Evolutionary conservation across 2,329 filamentous ascomycete species (phyloP).

Genomic region (Lecanoromycetidae sp.): DNA sequence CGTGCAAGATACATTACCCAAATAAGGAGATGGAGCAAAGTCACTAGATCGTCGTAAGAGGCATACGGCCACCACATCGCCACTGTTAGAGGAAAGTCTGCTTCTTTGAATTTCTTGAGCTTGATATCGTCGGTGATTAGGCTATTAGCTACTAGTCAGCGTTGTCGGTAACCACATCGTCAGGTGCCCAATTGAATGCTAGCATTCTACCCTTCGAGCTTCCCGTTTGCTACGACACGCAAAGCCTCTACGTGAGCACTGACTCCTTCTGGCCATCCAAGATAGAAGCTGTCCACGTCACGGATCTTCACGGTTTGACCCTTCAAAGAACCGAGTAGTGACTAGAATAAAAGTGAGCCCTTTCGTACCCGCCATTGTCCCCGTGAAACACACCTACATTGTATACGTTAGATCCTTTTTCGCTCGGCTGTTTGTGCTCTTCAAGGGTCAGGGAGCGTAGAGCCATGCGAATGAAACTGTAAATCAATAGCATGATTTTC

Average conservation of each 20-base stretch:
- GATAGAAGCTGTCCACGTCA: not conserved
- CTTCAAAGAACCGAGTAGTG: not conserved
- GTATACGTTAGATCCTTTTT: too few relatives aligned
- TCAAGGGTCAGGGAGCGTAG: too few relatives aligned
- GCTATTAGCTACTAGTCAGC: not conserved
- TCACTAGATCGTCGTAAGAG: not conserved
- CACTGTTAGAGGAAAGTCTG: not conserved
- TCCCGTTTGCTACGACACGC: not conserved
- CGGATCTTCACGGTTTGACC: not conserved
- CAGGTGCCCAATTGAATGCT: not conserved
- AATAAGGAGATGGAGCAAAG: not conserved
- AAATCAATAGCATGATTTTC: too few relatives aligned
- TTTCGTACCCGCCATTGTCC: too few relatives aligned
- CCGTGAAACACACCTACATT: too few relatives aligned
- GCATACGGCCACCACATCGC: constrained; percentile 1
- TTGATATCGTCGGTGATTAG: not conserved
- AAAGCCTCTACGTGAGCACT: not conserved
- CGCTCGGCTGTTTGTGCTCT: too few relatives aligned
- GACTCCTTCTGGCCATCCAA: not conserved
- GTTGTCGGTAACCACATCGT: not conserved
- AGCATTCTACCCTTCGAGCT: not conserved
- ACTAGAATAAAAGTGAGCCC: too few relatives aligned
- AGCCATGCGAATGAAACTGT: too few relatives aligned
- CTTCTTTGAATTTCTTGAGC: not conserved
- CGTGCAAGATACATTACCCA: not conserved